phyloP scores from a whole-genome alignment of 148 eudicot species.

The Chenopodium berlandieri region DNA sequence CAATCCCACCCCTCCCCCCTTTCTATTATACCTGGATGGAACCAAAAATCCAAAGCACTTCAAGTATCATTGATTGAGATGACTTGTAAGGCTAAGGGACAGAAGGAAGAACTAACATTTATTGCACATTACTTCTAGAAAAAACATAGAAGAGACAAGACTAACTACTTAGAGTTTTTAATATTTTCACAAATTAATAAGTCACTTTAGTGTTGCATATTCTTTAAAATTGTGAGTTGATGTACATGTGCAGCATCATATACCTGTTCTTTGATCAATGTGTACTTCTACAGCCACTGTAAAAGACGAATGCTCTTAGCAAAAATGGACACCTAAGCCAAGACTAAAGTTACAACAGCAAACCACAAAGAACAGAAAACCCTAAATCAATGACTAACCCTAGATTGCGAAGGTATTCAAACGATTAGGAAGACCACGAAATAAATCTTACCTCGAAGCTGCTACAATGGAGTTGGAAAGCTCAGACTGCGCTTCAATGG shows the following conservation, averaged over 20 bases:
- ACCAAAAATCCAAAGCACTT: neutral
- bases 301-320: neutral
- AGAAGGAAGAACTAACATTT: neutral
- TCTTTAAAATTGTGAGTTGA: neutral
- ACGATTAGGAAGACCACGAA: too few species aligned
- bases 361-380: too few species aligned
- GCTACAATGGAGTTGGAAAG: too few species aligned
- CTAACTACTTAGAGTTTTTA: too few species aligned
- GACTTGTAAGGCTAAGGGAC: neutral
- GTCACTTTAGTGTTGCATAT: neutral
- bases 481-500: too few species aligned
- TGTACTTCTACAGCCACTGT: neutral
- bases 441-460: too few species aligned
- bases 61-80: neutral
- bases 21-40: neutral
- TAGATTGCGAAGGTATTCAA: too few species aligned
- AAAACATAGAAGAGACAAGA: neutral
- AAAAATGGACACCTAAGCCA: too few species aligned
- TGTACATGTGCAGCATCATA: neutral
- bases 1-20: neutral
- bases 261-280: neutral
- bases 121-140: neutral
- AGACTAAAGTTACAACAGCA: too few species aligned
- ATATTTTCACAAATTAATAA: neutral
- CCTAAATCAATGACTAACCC: too few species aligned